phyloP scores from a whole-genome alignment of 108 stramenopile species.

The Stephanodiscus triporus region DNA sequence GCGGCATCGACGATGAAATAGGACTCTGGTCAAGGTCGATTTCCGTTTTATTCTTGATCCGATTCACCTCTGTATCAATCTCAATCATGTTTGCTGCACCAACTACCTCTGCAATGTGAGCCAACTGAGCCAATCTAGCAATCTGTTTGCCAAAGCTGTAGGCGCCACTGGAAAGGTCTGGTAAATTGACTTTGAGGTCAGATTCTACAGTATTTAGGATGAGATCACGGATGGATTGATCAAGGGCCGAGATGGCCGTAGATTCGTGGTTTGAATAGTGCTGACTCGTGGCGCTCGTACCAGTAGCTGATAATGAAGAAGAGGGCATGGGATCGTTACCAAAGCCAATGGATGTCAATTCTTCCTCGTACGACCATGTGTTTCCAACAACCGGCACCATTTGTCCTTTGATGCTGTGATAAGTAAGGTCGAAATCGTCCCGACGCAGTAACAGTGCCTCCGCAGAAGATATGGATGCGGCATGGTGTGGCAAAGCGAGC shows the following conservation, averaged over 20 bases:
- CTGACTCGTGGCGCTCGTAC: conserved; percentile 13
- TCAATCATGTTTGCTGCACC: conserved; percentile 19
- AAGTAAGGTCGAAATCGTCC: conserved; percentile 68
- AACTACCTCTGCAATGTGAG: conserved; percentile 61
- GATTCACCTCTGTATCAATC: conserved; percentile 7
- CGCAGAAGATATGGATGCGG: conserved; percentile 53
- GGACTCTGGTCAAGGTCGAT: background rate
- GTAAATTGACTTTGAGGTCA: conserved; percentile 65
- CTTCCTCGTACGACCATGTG: conserved; percentile 76
- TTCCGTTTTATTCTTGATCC: conserved; percentile 14
- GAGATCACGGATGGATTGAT: conserved; percentile 51
- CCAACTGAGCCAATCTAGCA: conserved; percentile 80
- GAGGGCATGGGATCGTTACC: conserved; percentile 26
- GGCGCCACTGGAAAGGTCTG: conserved; percentile 61
- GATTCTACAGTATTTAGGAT: conserved; percentile 64
- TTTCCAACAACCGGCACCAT: conserved; percentile 78
- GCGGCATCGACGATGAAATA: background rate
- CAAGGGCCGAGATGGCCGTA: conserved; percentile 32
- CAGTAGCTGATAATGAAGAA: background rate
- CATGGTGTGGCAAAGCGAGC: conserved; percentile 88
- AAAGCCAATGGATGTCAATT: conserved; percentile 59
- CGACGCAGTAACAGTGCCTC: conserved; percentile 43
- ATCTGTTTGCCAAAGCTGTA: conserved; percentile 87
- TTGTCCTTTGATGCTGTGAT: conserved; percentile 74
- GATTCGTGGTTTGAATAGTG: conserved; percentile 17